Conservation (phyloP, 1,139 yeast genomes). For the Scheffersomyces cryptocercus region DNA sequence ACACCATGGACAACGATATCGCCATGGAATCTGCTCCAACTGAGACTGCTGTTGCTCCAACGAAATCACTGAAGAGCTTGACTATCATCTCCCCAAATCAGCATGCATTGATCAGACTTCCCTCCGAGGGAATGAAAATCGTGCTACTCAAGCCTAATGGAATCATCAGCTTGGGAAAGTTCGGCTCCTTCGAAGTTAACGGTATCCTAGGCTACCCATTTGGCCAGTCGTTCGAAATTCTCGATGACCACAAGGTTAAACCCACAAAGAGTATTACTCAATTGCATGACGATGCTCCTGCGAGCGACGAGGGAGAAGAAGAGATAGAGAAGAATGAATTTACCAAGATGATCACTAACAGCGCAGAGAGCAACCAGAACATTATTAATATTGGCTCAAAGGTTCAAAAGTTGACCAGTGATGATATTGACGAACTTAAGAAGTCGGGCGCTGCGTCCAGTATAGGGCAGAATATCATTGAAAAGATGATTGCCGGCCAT, state of each 20-base stretch:
- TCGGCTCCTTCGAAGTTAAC: constrained; percentile 79
- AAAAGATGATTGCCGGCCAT: constrained; percentile 79
- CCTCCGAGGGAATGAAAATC: constrained; percentile 77
- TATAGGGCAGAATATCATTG: constrained; percentile 80
- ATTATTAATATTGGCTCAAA: constrained; percentile 72
- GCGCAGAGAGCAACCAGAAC: constrained; percentile 67
- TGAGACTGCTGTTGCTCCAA: too few relatives aligned
- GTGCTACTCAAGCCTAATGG: constrained; percentile 63
- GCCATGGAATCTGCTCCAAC: too few relatives aligned
- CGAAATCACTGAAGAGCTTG: constrained; percentile 11
- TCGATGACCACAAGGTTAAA: constrained; percentile 53
- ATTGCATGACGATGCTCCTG: constrained; percentile 12
- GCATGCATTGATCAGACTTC: constrained; percentile 70
- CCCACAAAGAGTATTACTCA: constrained; percentile 43
- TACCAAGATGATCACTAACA: constrained; percentile 42
- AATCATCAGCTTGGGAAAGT: constrained; percentile 77
- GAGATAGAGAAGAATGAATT: constrained; percentile 34
- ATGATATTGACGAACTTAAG: constrained; percentile 81
- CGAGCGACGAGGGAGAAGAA: constrained; percentile 28
- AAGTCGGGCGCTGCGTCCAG: constrained; percentile 60
- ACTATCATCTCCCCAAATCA: constrained; percentile 45
- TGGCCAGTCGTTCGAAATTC: constrained; percentile 88
- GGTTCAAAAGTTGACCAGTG: constrained; percentile 71
- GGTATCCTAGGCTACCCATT: constrained; percentile 78
- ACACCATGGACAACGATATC: too few relatives aligned